Conservation (phyloP, 1,284 basidiomycete species). For the Trametes versicolor region DNA sequence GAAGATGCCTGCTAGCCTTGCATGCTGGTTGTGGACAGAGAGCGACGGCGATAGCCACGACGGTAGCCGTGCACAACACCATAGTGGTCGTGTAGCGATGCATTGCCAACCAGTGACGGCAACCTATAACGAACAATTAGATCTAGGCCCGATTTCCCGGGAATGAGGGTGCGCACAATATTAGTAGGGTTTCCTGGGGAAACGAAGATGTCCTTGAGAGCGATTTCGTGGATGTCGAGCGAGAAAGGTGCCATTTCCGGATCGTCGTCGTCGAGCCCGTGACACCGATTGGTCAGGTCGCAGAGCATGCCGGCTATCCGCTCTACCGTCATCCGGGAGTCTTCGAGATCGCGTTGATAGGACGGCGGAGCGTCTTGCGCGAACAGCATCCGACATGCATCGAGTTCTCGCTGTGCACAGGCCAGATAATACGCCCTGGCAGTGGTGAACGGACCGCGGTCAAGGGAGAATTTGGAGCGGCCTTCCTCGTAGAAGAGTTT, state of each 20-base stretch:
- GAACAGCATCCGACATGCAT: constrained; percentile 43
- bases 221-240: constrained; percentile 45
- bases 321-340: constrained; percentile 44
- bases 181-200: constrained; percentile 39
- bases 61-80: constrained; percentile 47
- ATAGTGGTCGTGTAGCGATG: constrained; percentile 42
- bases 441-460: constrained; percentile 45
- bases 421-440: constrained; percentile 45
- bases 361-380: constrained; percentile 43
- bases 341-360: constrained; percentile 46
- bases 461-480: constrained; percentile 41
- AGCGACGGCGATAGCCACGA: constrained; percentile 45
- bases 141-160: not conserved
- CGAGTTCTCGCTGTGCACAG: constrained; percentile 48
- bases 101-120: constrained; percentile 45
- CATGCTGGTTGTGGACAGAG: constrained; percentile 29
- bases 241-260: constrained; percentile 43
- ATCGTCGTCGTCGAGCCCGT: constrained; percentile 46
- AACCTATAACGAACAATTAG: constrained; percentile 16
- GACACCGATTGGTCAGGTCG: constrained; percentile 42
- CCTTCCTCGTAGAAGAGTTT: constrained; percentile 44
- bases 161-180: constrained; percentile 38
- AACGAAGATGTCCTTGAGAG: constrained; percentile 45
- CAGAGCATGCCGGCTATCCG: constrained; percentile 43
- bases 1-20: constrained; percentile 39